Percentiles rank a stretch among this genome's conserved stretches.
Evolutionary conservation across 2,329 filamentous ascomycete species (phyloP).

Genomic region (Trichoderma sp.): DNA sequence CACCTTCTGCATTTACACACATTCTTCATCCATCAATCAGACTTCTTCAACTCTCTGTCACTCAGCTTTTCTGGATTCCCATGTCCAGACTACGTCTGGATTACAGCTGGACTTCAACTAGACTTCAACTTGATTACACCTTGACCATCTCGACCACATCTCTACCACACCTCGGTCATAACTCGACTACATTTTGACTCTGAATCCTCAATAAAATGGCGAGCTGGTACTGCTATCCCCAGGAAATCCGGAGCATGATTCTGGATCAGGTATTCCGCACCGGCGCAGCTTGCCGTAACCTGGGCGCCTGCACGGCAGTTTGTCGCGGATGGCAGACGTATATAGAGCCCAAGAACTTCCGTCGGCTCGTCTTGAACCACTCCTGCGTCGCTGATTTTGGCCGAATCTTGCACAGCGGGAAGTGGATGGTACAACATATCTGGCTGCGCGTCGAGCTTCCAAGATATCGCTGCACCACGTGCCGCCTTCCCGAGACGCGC

Average conservation of each 20-base stretch:
- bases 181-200: no score
- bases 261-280: neutral
- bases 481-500: neutral
- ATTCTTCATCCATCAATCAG: no score
- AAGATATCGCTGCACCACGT: neutral
- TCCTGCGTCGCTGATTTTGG: neutral
- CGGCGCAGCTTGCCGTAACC: neutral
- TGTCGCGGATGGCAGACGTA: neutral
- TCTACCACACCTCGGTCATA: no score
- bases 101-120: no score
- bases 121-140: no score
- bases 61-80: no score
- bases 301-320: neutral
- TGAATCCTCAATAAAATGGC: neutral
- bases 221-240: neutral
- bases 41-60: no score
- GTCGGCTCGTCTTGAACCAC: neutral
- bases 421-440: neutral
- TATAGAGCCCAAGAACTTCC: neutral
- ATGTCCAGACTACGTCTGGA: no score
- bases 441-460: conserved; percentile 3
- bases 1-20: no score
- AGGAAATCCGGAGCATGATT: neutral
- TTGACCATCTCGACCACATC: no score
- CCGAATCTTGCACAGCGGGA: neutral